phyloP scores from a whole-genome alignment of 768 basidiomycete genomes.

The Kwoniella sp. region DNA sequence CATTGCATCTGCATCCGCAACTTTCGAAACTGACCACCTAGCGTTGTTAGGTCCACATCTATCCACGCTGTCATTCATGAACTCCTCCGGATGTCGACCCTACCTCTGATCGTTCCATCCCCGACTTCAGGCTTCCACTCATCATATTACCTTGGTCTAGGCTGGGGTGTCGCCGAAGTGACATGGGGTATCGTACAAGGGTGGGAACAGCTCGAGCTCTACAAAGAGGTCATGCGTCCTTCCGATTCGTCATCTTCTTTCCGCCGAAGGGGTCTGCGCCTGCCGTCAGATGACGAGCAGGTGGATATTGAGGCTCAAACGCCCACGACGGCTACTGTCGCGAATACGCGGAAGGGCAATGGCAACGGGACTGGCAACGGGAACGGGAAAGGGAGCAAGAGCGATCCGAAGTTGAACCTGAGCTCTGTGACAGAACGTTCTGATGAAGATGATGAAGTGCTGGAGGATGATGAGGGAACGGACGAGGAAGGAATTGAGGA shows the following conservation, averaged over 20 bases:
- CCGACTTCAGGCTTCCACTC: slow-evolving; percentile 50
- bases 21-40: neutral
- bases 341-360: neutral
- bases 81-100: slow-evolving; percentile 41
- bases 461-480: slow-evolving; percentile 18
- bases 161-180: slow-evolving; percentile 53
- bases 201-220: slow-evolving; percentile 51
- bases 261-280: neutral
- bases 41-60: slow-evolving; percentile 36
- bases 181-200: slow-evolving; percentile 53
- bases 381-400: slow-evolving; percentile 1
- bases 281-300: neutral
- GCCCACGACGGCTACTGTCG: neutral
- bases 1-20: neutral
- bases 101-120: slow-evolving; percentile 43
- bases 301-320: slow-evolving; percentile 13
- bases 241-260: neutral
- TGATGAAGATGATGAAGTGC: slow-evolving; percentile 20
- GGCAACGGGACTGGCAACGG: slow-evolving; percentile 2
- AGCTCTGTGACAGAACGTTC: slow-evolving; percentile 20
- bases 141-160: slow-evolving; percentile 53
- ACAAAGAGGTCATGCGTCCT: slow-evolving; percentile 49
- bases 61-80: slow-evolving; percentile 51
- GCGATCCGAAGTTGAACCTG: neutral
- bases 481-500: slow-evolving; percentile 20